Percentiles rank a stretch among this genome's conserved stretches.
phyloP scores from a whole-genome alignment of 345 rosid species.

The Erysimum cheiranthoides region DNA sequence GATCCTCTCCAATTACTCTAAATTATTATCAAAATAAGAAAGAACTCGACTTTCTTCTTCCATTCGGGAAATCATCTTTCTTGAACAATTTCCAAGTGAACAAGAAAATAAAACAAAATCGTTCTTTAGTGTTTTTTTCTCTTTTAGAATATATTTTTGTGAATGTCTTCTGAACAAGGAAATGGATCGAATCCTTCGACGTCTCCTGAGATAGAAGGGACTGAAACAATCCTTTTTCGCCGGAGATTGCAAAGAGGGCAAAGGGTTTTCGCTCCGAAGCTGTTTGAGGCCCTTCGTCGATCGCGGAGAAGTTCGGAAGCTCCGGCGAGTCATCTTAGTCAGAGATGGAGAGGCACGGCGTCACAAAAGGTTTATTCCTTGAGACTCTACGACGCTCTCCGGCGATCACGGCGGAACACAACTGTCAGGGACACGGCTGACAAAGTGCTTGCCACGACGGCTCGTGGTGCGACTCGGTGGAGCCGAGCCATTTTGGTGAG shows the following conservation, averaged over 20 bases:
- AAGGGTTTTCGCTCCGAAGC: slow-evolving; percentile 39
- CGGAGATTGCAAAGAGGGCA: slow-evolving; percentile 34
- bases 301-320: slow-evolving; percentile 21
- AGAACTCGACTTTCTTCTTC: slow-evolving; percentile 20
- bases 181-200: slow-evolving; percentile 26
- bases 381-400: slow-evolving; percentile 73
- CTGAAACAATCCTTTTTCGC: slow-evolving; percentile 20
- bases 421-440: slow-evolving; percentile 89
- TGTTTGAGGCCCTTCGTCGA: slow-evolving; percentile 35
- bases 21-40: slow-evolving; percentile 34
- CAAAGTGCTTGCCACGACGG: slow-evolving; percentile 76
- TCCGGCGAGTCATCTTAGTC: slow-evolving; percentile 20
- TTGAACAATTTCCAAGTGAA: background rate
- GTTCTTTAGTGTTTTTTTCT: background rate
- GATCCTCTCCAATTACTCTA: slow-evolving; percentile 32
- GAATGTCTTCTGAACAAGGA: slow-evolving; percentile 40
- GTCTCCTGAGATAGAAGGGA: slow-evolving; percentile 17
- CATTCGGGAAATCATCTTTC: slow-evolving; percentile 1
- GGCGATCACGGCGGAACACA: slow-evolving; percentile 54
- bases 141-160: slow-evolving; percentile 26
- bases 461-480: slow-evolving; percentile 87
- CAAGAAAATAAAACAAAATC: background rate
- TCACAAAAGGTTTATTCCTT: slow-evolving; percentile 77
- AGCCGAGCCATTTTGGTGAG: slow-evolving; percentile 85
- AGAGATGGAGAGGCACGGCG: slow-evolving; percentile 70